Evolutionary conservation across 352 stramenopile genomes (phyloP).

Genomic region (Pythium aquatile): DNA sequence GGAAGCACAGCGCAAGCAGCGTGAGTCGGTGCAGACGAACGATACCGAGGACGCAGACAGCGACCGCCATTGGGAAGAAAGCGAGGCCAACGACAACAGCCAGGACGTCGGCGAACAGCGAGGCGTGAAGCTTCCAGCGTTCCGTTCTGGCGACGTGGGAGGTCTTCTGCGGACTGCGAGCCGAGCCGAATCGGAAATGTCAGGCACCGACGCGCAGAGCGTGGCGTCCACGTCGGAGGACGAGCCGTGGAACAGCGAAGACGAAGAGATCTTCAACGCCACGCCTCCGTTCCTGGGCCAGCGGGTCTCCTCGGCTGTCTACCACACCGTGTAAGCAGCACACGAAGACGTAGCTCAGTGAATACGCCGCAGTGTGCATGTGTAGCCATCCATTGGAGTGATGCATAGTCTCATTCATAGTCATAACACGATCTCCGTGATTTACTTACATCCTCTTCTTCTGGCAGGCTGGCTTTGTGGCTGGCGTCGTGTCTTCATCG

Average conservation of each 20-base stretch:
- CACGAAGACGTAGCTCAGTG: no score
- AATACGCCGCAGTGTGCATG: no score
- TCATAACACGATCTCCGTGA: no score
- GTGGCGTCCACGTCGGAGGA: neutral
- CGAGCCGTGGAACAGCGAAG: slow-evolving; percentile 1
- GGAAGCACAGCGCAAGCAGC: neutral
- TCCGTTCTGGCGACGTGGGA: neutral
- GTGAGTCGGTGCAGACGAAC: neutral
- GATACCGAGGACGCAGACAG: slow-evolving; percentile 4
- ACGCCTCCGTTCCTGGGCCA: neutral
- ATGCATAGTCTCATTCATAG: no score
- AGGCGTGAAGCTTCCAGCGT: neutral
- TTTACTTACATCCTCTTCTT: no score
- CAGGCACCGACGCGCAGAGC: neutral
- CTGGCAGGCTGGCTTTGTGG: no score
- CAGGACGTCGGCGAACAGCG: neutral
- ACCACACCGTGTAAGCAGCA: neutral
- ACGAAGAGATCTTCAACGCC: neutral
- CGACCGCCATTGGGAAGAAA: slow-evolving; percentile 5
- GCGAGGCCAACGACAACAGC: neutral
- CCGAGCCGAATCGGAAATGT: neutral
- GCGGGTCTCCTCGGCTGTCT: neutral
- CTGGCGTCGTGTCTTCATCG: no score
- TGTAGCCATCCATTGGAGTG: no score
- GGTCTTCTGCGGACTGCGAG: neutral